phyloP scores from a whole-genome alignment of 805 yeast species.

The Scheffersomyces lignosus region DNA sequence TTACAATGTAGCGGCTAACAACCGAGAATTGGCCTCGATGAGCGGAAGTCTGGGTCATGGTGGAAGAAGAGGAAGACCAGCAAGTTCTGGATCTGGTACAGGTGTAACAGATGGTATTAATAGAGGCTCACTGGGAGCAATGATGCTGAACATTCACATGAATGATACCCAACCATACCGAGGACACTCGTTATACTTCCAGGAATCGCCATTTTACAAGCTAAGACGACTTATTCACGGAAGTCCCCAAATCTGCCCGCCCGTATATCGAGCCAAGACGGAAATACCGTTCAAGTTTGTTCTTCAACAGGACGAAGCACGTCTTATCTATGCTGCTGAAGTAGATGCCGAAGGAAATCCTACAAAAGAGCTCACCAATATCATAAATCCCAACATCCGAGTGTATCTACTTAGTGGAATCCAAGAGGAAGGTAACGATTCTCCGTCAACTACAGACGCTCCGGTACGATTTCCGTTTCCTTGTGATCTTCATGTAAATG shows the following conservation, averaged over 20 bases:
- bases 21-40: not conserved
- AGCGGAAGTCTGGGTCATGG: too few species aligned
- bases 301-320: slow-evolving; percentile 43
- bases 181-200: slow-evolving; percentile 49
- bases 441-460: slow-evolving; percentile 28
- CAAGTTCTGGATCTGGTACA: not conserved
- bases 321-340: slow-evolving; percentile 31
- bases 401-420: slow-evolving; percentile 59
- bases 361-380: too few species aligned
- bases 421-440: slow-evolving; percentile 14
- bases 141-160: too few species aligned
- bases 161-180: slow-evolving; percentile 13
- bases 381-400: slow-evolving; percentile 19
- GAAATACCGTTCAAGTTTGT: slow-evolving; percentile 34
- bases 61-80: not conserved
- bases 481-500: slow-evolving; percentile 65
- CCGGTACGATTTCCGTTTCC: slow-evolving; percentile 68
- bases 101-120: not conserved
- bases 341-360: too few species aligned
- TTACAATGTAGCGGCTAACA: slow-evolving; percentile 2
- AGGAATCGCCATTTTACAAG: slow-evolving; percentile 56
- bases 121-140: not conserved
- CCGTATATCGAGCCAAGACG: too few species aligned
- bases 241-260: slow-evolving; percentile 47
- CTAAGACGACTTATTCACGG: slow-evolving; percentile 48